Evolutionary conservation across 2,329 filamentous ascomycete genomes (phyloP).

Genomic region (Aspergillus pseudotamarii): DNA sequence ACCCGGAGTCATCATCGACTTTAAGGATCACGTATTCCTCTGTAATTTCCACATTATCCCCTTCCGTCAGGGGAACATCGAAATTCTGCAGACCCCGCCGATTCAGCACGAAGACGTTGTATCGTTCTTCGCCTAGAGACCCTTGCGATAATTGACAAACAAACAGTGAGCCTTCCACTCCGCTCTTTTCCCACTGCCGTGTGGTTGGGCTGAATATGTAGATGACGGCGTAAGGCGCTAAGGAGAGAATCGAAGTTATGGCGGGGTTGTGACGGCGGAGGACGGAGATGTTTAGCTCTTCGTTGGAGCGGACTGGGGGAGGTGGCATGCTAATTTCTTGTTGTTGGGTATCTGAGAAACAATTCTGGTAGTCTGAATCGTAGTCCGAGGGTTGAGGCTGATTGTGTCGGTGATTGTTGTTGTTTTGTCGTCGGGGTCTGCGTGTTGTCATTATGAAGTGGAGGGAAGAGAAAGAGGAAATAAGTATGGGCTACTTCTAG

Average conservation of each 20-base stretch:
- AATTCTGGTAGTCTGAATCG: constrained; percentile 64
- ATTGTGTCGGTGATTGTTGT: constrained; percentile 24
- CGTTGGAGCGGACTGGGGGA: constrained; percentile 66
- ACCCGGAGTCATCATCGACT: constrained; percentile 39
- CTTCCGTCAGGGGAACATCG: constrained; percentile 61
- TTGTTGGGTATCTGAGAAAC: constrained; percentile 43
- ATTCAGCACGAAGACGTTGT: constrained; percentile 71
- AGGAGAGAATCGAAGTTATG: constrained; percentile 72
- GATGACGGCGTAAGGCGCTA: constrained; percentile 82
- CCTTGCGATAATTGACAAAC: constrained; percentile 67
- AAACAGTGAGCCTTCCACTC: constrained; percentile 86
- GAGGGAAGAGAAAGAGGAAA: constrained; percentile 1
- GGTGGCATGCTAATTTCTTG: constrained; percentile 41
- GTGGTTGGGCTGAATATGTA: constrained; percentile 73
- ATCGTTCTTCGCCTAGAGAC: constrained; percentile 50
- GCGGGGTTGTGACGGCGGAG: constrained; percentile 78
- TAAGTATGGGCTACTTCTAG: not conserved
- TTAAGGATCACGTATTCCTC: constrained; percentile 65
- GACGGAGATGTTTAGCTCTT: constrained; percentile 84
- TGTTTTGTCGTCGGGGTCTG: constrained; percentile 36
- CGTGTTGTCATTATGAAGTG: constrained; percentile 34
- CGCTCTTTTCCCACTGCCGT: constrained; percentile 79
- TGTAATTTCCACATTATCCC: constrained; percentile 65
- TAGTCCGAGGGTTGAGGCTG: constrained; percentile 55
- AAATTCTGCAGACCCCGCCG: constrained; percentile 72